Evolutionary conservation across 257 asterid species (phyloP), one percentile per base, ranked within the genome.

Genomic region (Gentiana macrophylla): DNA sequence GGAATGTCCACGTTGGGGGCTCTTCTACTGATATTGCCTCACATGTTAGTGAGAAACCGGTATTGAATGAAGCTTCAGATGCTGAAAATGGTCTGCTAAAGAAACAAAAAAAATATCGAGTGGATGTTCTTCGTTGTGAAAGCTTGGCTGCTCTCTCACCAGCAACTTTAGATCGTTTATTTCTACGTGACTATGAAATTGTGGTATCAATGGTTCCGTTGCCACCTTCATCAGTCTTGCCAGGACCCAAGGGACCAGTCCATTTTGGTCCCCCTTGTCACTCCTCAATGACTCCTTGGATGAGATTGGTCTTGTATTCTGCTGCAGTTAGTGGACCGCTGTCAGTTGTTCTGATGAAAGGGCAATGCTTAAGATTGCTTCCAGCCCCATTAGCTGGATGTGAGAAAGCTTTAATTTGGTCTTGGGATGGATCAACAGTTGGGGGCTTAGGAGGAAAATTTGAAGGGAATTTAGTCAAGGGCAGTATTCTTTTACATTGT

Each of bases 311-410:
- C 37, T 64, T 92, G 33, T 92, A 85, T 72, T 65, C 90, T 60
- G 88, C 86, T 71, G 75, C 82, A 15, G 79, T 84, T 56, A 75
- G 81, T 75, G 97, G 99, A 59, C 99, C 99, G 62, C 80, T 92
- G 68, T 92, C 99, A 61, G 94, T 92, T 74, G 95, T 85, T 79
- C 65, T 92, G 72, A 82, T 88, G 84, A 88, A 92, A 76, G 99
- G 99, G 57, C 99, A 92, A 57, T 83, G 92, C 61, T 73, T 92
- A 65, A 82, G 99, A 76, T 70, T 80, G 75, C 99, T 92, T 67
- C 99, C 99, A 56, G 99, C 94, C 35, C 97, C 99, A 61, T 79
- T 92, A 74, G 91, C 97, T 71, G 95, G 94, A 64, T 92, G 99
- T 67, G 94, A 92, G 74, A 92, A 88, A 71, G 99, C 99, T 54